phyloP scores from a whole-genome alignment of 495 filamentous ascomycete genomes.

The Apiosordaria backusii region DNA sequence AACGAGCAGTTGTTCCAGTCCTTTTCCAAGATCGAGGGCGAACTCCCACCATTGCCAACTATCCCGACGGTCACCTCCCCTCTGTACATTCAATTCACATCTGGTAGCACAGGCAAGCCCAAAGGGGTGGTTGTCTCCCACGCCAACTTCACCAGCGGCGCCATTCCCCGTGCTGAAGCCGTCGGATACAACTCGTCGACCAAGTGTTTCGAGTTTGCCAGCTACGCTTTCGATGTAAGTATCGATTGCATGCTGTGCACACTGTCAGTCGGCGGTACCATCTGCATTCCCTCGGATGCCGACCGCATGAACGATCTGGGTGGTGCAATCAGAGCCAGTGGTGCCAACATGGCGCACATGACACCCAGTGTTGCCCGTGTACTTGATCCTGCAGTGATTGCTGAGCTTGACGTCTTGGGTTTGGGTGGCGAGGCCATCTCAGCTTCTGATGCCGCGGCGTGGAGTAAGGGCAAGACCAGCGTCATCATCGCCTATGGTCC shows the following conservation, averaged over 20 bases:
- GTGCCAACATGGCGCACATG: conserved; percentile 44
- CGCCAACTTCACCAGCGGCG: conserved; percentile 41
- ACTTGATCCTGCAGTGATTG: conserved; percentile 36
- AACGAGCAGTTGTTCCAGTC: conserved; percentile 8
- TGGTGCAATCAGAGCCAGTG: conserved; percentile 35
- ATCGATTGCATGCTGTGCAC: conserved; percentile 52
- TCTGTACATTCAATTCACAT: conserved; percentile 47
- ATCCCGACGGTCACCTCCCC: conserved; percentile 29
- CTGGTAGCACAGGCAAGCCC: conserved; percentile 48
- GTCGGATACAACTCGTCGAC: conserved; percentile 40
- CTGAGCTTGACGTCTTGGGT: conserved; percentile 20
- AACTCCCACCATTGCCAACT: conserved; percentile 15
- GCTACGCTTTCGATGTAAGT: conserved; percentile 51
- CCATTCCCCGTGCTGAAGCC: conserved; percentile 37
- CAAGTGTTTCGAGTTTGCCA: conserved; percentile 48
- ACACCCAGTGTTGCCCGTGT: conserved; percentile 56
- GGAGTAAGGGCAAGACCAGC: conserved; percentile 34
- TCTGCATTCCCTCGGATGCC: conserved; percentile 59
- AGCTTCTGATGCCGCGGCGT: conserved; percentile 34
- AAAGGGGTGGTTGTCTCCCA: conserved; percentile 47
- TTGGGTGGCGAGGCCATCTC: conserved; percentile 27
- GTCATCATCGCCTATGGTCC: conserved; percentile 60
- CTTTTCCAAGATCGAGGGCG: background rate
- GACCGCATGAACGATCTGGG: conserved; percentile 43
- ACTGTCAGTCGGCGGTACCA: conserved; percentile 53